A percentile compares a stretch with the other conserved stretches of the same genome.
Conservation (phyloP, 345 rosid species). For the Firmiana major region DNA sequence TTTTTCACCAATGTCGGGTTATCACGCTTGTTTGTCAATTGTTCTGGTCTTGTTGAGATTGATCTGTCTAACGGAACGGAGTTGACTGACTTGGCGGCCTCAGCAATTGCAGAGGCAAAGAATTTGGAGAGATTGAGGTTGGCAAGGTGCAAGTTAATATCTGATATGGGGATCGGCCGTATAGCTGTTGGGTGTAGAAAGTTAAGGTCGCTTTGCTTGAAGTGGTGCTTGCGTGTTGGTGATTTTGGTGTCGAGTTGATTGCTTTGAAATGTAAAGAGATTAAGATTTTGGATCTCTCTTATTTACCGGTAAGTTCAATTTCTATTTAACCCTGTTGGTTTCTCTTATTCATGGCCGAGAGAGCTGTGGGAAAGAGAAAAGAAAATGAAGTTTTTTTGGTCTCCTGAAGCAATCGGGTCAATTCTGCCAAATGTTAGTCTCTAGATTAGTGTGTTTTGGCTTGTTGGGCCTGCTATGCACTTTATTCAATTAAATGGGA, state of each 20-base stretch:
- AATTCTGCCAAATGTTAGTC: neutral
- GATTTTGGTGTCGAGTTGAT: conserved; percentile 48
- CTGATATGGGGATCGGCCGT: conserved; percentile 53
- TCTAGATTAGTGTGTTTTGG: neutral
- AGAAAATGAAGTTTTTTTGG: neutral
- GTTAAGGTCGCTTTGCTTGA: conserved; percentile 36
- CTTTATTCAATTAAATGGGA: no score
- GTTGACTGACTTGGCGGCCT: conserved; percentile 39
- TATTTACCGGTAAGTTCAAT: conserved; percentile 35
- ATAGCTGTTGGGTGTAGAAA: conserved; percentile 46
- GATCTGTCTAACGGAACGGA: conserved; percentile 37
- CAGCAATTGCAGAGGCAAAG: conserved; percentile 40
- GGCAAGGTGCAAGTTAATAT: conserved; percentile 42
- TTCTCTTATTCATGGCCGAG: neutral
- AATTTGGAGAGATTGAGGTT: conserved; percentile 35
- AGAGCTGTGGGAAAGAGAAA: neutral
- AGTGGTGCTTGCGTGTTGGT: conserved; percentile 44
- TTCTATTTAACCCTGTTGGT: neutral
- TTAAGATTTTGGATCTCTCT: conserved; percentile 46
- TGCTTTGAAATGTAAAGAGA: conserved; percentile 40
- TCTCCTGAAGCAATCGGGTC: neutral
- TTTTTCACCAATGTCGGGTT: conserved; percentile 39
- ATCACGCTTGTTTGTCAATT: conserved; percentile 26
- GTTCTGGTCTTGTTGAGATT: conserved; percentile 31
- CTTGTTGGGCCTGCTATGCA: no score